Percentiles rank a stretch among this genome's conserved stretches.
Evolutionary conservation across 805 yeast species (phyloP).

Genomic region (Tetrapisispora nanseiensis): DNA sequence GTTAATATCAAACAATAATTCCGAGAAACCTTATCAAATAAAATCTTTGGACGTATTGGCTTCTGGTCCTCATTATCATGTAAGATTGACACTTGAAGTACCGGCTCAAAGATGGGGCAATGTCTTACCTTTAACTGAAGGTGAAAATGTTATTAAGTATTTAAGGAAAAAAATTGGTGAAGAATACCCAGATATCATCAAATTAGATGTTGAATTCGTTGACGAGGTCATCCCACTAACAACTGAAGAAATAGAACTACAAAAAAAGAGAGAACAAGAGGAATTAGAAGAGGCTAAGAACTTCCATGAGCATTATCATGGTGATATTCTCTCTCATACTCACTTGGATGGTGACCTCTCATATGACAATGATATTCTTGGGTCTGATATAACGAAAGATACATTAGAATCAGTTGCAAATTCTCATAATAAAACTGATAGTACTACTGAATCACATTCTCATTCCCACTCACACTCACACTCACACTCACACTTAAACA

Average conservation of each 20-base stretch:
- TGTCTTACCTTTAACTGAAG: conserved; percentile 32
- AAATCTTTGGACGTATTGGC: conserved; percentile 39
- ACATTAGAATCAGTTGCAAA: neutral
- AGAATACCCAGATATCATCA: conserved; percentile 36
- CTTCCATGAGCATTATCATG: conserved; percentile 1
- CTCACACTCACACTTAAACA: neutral
- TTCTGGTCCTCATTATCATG: conserved; percentile 48
- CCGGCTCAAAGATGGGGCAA: conserved; percentile 40
- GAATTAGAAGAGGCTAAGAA: conserved; percentile 1
- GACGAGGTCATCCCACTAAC: conserved; percentile 18
- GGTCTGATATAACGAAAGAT: neutral
- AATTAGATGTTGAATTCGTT: conserved; percentile 34
- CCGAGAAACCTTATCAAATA: conserved; percentile 32
- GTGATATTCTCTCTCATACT: neutral
- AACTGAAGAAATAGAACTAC: neutral
- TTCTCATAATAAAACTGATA: conserved; percentile 1
- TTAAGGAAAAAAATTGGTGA: conserved; percentile 28
- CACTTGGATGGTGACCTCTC: neutral
- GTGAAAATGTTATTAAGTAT: conserved; percentile 34
- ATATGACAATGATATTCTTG: neutral
- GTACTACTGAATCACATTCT: conserved; percentile 6
- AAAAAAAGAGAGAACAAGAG: neutral
- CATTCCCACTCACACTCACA: conserved; percentile 5
- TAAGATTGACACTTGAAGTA: conserved; percentile 28
- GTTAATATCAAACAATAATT: conserved; percentile 34